A percentile compares a stretch with the other conserved stretches of the same genome.
Evolutionary conservation across 139 green algal genomes (phyloP).

Genomic region (Haematococcus sp.): DNA sequence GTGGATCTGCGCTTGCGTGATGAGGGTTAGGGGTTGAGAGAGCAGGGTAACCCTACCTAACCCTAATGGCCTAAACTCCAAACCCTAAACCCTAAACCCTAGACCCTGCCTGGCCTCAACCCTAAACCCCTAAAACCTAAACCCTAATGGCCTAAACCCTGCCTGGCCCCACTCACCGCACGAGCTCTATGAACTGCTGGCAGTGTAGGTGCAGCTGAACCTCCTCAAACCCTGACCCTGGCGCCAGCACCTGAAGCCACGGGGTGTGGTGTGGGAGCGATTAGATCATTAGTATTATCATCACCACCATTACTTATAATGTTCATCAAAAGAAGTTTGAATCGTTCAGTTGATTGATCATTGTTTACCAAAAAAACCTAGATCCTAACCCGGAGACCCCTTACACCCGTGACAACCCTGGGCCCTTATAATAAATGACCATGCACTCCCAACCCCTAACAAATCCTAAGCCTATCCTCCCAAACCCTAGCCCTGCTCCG

Average conservation of each 20-base stretch:
- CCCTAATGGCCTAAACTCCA: too few species aligned
- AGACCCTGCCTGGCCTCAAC: not conserved
- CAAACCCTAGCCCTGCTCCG: too few species aligned
- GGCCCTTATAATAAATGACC: too few species aligned
- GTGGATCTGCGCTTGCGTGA: too few species aligned
- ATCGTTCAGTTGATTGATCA: not conserved
- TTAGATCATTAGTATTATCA: not conserved
- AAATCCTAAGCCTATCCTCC: too few species aligned
- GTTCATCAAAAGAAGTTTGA: not conserved
- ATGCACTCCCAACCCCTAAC: too few species aligned
- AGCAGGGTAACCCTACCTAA: too few species aligned
- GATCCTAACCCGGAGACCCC: too few species aligned
- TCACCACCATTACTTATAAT: not conserved
- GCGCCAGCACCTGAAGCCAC: conserved; percentile 14
- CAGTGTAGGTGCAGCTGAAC: conserved; percentile 65
- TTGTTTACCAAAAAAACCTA: not conserved
- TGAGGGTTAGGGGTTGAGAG: too few species aligned
- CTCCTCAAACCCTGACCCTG: conserved; percentile 20
- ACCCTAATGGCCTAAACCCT: too few species aligned
- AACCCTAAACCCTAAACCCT: too few species aligned
- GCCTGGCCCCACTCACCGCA: conserved; percentile 44
- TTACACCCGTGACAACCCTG: not conserved
- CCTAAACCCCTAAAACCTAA: too few species aligned
- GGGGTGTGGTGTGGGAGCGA: not conserved
- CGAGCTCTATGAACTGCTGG: conserved; percentile 78